These are phyloP conservation scores for Silene latifolia DNA, from an alignment of 148 eudicot genomes.

Conservation along the genomic window DNA sequence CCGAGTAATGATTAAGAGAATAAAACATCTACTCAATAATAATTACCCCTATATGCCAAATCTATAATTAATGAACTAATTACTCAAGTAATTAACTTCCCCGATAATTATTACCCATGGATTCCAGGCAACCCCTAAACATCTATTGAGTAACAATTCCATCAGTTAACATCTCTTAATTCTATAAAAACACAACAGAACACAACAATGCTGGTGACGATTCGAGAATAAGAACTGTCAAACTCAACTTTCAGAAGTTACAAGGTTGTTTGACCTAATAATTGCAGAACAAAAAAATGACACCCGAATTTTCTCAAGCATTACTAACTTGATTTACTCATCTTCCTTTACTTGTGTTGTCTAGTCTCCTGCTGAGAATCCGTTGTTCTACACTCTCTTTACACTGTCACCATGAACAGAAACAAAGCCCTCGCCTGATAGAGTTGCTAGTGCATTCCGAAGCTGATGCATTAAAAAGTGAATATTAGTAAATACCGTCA, in stretches of 20 bases:
- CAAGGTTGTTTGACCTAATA: background rate
- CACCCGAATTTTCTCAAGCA: background rate
- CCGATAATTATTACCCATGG: no score
- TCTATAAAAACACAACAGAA: background rate
- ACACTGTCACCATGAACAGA: conserved; percentile 77
- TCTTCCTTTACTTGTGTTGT: background rate
- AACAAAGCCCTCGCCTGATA: conserved; percentile 75
- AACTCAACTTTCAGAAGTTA: background rate
- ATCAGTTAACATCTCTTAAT: background rate
- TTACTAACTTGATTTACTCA: background rate
- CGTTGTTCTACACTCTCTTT: conserved; percentile 49
- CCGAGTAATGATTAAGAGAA: no score
- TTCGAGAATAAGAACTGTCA: background rate
- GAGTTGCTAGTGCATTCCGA: conserved; percentile 67
- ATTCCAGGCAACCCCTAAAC: no score
- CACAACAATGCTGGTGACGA: background rate
- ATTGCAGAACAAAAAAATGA: background rate
- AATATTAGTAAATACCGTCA: conserved; percentile 19
- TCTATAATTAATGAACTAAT: no score
- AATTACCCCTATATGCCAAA: no score
- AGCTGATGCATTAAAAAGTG: conserved; percentile 42
- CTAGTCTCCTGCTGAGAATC: background rate
- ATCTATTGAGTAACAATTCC: background rate
- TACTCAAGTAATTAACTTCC: no score
- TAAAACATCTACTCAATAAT: no score